These are phyloP conservation scores for Phytophthora constricta DNA, from an alignment of 352 stramenopile genomes.

Conservation along the genomic window DNA sequence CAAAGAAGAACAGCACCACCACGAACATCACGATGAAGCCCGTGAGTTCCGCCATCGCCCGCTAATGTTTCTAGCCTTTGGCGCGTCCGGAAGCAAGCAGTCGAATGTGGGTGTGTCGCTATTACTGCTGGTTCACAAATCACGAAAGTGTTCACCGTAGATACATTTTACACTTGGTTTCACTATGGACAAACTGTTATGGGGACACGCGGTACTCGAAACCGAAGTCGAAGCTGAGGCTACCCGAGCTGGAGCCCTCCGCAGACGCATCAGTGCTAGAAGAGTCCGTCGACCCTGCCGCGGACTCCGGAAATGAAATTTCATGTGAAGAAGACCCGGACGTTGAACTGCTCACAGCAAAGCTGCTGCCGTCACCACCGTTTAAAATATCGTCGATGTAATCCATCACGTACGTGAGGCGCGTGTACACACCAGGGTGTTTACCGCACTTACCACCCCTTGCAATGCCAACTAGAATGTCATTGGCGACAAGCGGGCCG, in stretches of 20 bases:
- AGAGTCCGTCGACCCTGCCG: neutral
- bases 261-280: too few relatives aligned
- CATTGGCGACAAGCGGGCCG: slow-evolving; percentile 53
- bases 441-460: slow-evolving; percentile 68
- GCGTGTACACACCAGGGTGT: slow-evolving; percentile 58
- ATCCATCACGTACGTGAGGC: slow-evolving; percentile 60
- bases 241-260: too few relatives aligned
- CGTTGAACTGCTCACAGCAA: neutral
- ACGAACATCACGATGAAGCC: slow-evolving; percentile 12
- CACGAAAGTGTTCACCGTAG: neutral
- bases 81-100: neutral
- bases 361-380: slow-evolving; percentile 34
- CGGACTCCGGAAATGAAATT: neutral
- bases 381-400: slow-evolving; percentile 66
- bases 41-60: slow-evolving; percentile 12
- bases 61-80: neutral
- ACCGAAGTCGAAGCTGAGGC: neutral
- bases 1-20: slow-evolving; percentile 13
- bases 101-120: neutral
- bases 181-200: neutral
- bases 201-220: neutral
- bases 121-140: neutral
- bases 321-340: neutral
- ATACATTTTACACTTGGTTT: neutral
- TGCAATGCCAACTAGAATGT: slow-evolving; percentile 64